Conservation (phyloP, 495 filamentous ascomycete species). For the Aspergillus diversus region DNA sequence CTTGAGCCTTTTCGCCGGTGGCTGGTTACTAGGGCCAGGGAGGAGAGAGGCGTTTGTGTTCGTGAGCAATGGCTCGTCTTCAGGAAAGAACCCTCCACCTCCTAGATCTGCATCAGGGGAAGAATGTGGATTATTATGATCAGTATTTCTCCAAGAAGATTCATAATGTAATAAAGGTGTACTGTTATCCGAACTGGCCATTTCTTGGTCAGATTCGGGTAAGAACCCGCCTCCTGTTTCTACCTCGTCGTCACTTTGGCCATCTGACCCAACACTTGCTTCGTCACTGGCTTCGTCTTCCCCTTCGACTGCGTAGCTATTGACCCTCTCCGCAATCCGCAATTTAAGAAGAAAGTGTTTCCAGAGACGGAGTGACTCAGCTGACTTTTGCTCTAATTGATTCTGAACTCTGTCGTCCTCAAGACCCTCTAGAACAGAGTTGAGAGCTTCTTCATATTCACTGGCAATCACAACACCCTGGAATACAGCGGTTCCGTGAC, state of each 20-base stretch:
- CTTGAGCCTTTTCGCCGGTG: conserved; percentile 17
- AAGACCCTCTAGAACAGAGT: conserved; percentile 66
- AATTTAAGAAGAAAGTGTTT: conserved; percentile 73
- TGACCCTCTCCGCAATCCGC: conserved; percentile 77
- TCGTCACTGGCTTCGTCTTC: conserved; percentile 36
- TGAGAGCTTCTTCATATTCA: conserved; percentile 71
- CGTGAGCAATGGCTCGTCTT: conserved; percentile 16
- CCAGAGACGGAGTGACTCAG: conserved; percentile 72
- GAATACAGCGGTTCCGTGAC: conserved; percentile 78
- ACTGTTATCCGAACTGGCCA: conserved; percentile 9
- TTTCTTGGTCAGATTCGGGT: conserved; percentile 49
- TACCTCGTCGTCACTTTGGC: conserved; percentile 26
- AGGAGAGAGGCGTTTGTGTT: background rate
- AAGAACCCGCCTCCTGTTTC: conserved; percentile 48
- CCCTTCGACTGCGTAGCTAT: conserved; percentile 60
- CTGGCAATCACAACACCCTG: conserved; percentile 74
- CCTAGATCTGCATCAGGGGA: background rate
- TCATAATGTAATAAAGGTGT: background rate
- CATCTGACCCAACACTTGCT: conserved; percentile 21
- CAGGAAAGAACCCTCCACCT: conserved; percentile 36
- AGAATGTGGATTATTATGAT: background rate
- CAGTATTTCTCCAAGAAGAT: background rate
- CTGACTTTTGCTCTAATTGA: conserved; percentile 58
- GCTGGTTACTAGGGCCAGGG: background rate
- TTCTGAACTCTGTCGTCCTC: conserved; percentile 61